Evolutionary conservation across 140 eudicot genomes (phyloP).

Genomic region (Cichorium intybus): DNA sequence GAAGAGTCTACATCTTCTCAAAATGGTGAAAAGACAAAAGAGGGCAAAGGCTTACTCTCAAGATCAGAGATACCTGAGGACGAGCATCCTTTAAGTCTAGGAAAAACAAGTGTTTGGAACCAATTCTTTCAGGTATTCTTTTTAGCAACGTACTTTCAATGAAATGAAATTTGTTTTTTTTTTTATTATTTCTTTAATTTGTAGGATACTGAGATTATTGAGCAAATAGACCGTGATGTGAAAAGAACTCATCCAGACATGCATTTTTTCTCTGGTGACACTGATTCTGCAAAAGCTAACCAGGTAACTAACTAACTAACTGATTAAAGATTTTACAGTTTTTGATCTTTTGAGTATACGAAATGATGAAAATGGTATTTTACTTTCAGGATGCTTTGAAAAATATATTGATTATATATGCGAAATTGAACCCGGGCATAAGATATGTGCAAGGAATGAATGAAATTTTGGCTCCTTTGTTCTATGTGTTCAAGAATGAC

Average conservation of each 20-base stretch:
- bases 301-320: slow-evolving; percentile 62
- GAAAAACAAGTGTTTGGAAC: slow-evolving; percentile 79
- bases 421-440: slow-evolving; percentile 62
- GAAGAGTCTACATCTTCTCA: slow-evolving; percentile 57
- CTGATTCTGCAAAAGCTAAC: slow-evolving; percentile 63
- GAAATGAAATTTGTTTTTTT: not conserved
- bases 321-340: not conserved
- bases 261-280: slow-evolving; percentile 89
- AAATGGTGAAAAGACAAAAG: slow-evolving; percentile 41
- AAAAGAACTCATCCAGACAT: slow-evolving; percentile 97
- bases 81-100: slow-evolving; percentile 84
- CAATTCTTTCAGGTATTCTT: slow-evolving; percentile 62
- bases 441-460: slow-evolving; percentile 75
- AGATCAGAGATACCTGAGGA: slow-evolving; percentile 74
- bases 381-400: slow-evolving; percentile 61
- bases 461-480: slow-evolving; percentile 66
- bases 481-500: slow-evolving; percentile 51
- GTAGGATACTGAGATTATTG: slow-evolving; percentile 91
- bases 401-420: slow-evolving; percentile 55
- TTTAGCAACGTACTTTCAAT: not conserved
- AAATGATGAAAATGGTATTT: slow-evolving; percentile 4
- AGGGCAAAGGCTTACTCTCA: slow-evolving; percentile 68
- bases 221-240: slow-evolving; percentile 97
- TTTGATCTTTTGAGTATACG: slow-evolving; percentile 1
- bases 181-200: slow-evolving; percentile 6